phyloP scores from a whole-genome alignment of 139 green algal species.

The Tetraselmis striata region DNA sequence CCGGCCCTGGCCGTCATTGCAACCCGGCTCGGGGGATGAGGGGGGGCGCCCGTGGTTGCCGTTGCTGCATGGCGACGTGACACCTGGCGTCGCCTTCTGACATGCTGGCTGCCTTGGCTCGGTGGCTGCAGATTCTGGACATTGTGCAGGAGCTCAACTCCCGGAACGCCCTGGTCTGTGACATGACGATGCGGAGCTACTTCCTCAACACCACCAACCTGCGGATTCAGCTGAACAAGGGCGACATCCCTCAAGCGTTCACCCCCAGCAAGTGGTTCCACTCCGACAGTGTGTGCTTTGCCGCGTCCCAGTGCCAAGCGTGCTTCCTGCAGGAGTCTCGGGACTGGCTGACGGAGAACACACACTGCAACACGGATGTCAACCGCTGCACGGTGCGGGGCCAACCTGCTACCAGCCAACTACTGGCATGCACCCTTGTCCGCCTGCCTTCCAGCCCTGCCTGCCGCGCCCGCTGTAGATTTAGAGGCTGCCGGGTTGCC shows the following conservation, averaged over 20 bases:
- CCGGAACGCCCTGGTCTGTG: not conserved
- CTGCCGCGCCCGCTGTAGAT: too few relatives aligned
- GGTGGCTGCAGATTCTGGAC: not conserved
- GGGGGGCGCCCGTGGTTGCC: too few relatives aligned
- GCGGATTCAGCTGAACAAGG: not conserved
- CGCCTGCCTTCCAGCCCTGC: too few relatives aligned
- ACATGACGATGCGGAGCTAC: not conserved
- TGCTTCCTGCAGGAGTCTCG: not conserved
- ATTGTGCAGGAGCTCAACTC: not conserved
- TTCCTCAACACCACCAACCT: not conserved
- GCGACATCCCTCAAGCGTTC: not conserved
- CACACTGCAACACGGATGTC: not conserved
- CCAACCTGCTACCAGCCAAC: too few relatives aligned
- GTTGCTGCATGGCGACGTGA: too few relatives aligned
- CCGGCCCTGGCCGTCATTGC: too few relatives aligned
- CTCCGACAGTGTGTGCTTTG: not conserved
- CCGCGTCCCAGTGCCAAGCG: not conserved
- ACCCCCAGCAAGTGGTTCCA: not conserved
- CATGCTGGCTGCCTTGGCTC: too few relatives aligned
- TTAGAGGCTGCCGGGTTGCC: not conserved
- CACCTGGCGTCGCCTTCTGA: too few relatives aligned
- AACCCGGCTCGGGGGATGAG: too few relatives aligned
- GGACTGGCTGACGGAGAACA: not conserved
- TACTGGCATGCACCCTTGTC: too few relatives aligned
- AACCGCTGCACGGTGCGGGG: not conserved